A percentile compares a stretch with the other conserved stretches of the same genome.
phyloP scores from a whole-genome alignment of 306 rosid genomes.

The Acacia acuminata region DNA sequence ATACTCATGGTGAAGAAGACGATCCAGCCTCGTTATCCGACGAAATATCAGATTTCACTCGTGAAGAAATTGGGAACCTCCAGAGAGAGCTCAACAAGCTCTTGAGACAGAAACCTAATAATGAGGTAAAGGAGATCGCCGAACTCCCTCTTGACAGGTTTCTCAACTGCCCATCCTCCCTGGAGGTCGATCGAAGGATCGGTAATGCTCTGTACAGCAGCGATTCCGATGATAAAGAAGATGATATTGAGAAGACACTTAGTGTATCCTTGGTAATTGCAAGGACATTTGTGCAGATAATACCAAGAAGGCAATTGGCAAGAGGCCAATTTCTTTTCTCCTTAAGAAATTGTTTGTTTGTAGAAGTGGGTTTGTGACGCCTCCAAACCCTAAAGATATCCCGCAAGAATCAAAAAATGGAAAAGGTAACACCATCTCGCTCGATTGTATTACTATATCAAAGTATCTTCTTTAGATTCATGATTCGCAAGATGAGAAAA shows the following conservation, averaged over 20 bases:
- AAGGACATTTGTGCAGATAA: conserved; percentile 60
- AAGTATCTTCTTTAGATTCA: not conserved
- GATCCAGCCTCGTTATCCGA: conserved; percentile 54
- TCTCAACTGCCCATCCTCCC: conserved; percentile 80
- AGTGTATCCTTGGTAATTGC: conserved; percentile 64
- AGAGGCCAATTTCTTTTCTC: conserved; percentile 68
- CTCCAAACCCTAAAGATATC: conserved; percentile 63
- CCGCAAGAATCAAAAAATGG: conserved; percentile 78
- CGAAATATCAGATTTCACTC: conserved; percentile 45
- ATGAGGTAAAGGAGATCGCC: too few species aligned
- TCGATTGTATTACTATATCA: not conserved
- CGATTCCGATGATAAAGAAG: conserved; percentile 47
- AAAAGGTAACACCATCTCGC: conserved; percentile 53
- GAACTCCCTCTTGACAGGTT: too few species aligned
- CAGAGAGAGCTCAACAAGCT: too few species aligned
- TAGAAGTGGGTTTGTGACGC: conserved; percentile 57
- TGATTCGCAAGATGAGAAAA: not conserved
- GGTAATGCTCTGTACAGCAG: conserved; percentile 45
- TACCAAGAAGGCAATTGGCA: conserved; percentile 53
- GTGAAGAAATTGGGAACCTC: too few species aligned
- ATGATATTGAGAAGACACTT: conserved; percentile 72
- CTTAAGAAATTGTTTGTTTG: conserved; percentile 80
- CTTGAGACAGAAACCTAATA: too few species aligned
- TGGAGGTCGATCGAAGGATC: conserved; percentile 71
- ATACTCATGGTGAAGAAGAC: conserved; percentile 45